Conservation (phyloP, 1,139 yeast genomes). For the Scheffersomyces titani region DNA sequence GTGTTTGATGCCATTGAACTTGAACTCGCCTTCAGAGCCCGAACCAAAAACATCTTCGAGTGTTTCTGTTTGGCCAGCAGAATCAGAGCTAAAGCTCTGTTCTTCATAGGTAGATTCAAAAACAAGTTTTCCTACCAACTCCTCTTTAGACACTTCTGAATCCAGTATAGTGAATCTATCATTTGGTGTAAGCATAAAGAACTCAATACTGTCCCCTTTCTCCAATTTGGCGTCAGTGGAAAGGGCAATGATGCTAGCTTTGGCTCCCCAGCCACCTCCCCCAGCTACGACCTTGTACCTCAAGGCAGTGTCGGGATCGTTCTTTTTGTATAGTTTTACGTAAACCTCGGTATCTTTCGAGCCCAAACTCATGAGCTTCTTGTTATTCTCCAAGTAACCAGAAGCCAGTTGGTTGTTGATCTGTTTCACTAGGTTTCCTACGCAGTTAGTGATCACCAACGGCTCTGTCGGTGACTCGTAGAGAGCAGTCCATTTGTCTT, state of each 20-base stretch:
- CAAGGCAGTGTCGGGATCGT: constrained; percentile 13
- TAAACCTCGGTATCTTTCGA: constrained; percentile 52
- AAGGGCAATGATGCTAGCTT: constrained; percentile 58
- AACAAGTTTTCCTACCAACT: constrained; percentile 1
- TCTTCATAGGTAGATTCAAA: constrained; percentile 39
- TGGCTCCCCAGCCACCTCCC: constrained; percentile 70
- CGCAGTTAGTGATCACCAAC: constrained; percentile 41
- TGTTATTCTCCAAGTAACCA: constrained; percentile 45
- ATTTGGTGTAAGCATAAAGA: constrained; percentile 48
- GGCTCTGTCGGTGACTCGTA: constrained; percentile 15
- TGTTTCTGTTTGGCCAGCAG: constrained; percentile 8
- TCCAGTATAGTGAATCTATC: constrained; percentile 17
- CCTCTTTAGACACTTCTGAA: neutral
- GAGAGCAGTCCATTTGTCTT: constrained; percentile 40
- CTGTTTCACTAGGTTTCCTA: constrained; percentile 54
- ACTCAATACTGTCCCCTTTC: constrained; percentile 49
- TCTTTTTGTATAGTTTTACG: constrained; percentile 31
- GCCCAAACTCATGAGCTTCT: constrained; percentile 40
- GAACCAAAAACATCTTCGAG: constrained; percentile 37
- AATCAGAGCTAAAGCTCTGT: constrained; percentile 17
- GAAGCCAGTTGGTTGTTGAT: constrained; percentile 55
- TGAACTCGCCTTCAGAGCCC: constrained; percentile 51
- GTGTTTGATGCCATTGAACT: constrained; percentile 38
- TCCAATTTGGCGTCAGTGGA: constrained; percentile 53
- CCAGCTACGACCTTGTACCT: constrained; percentile 58